Evolutionary conservation across 2,329 filamentous ascomycete species (phyloP), one percentile per base, ranked within the genome.

Genomic region (Phyllosticta capitalensis): DNA sequence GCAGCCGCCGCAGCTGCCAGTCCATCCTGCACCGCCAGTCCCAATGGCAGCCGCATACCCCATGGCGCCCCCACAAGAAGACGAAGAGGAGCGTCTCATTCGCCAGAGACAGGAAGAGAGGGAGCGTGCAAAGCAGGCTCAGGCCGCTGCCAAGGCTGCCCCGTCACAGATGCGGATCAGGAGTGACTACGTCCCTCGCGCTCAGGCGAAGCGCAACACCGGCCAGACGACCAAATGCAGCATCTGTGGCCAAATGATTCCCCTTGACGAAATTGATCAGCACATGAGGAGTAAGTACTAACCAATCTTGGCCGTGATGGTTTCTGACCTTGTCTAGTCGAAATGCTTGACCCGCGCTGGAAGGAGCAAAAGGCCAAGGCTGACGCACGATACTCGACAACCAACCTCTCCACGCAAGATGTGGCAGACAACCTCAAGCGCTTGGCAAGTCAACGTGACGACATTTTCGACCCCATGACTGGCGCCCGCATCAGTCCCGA

Each of bases 381-480:
- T 17, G 90, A 96, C 52, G 85, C 88, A 12, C 87, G 92, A 63
- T 90, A 88, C 64, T 84, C 89, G 1, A 92, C 89, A 0, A 95
- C 91, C 9, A 96, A 95, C 67, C 76, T 96, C 9, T 89, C 88
- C 0, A 92, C 90, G 3, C 84, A 82, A 33, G 92, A 97, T 66
- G 90, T 95, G 52, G 92, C 91, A 56, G 92, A 90, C 72, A 96
- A 97, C 71, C 82, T 97, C 63, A 97, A 97, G 78, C 87, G 92
- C n/a, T 80, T 97, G 56, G 91, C 92, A 22, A 92, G 89, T 65
- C 89, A 95, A 72, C 84, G 92, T 53, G 87, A 83, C 64, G 92
- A 96, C 67, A 83, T 96, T 19, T 96, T 96, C 65, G 92, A 96
- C 65, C 76, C 81, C 1, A 80, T 83, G 17, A 86, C 86, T 0